Conservation (phyloP, 192 early-diverging fungal genomes). For the Chytriomyces sp. region DNA sequence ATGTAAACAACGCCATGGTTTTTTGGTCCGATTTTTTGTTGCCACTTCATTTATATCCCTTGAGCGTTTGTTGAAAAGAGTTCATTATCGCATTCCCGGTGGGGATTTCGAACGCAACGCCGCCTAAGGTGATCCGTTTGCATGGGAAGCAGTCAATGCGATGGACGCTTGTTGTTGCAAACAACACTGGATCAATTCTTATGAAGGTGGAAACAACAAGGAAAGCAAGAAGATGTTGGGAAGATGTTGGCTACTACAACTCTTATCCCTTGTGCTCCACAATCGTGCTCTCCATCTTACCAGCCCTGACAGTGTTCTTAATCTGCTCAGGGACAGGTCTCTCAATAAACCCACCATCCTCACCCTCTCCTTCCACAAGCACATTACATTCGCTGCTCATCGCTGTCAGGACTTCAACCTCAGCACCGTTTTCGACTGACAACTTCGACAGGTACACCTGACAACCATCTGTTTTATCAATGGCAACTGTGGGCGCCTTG, state of each 20-base stretch:
- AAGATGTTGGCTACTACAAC: no score
- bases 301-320: conserved; percentile 78
- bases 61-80: no score
- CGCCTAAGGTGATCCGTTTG: no score
- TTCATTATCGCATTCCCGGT: no score
- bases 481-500: conserved; percentile 76
- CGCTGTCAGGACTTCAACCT: conserved; percentile 83
- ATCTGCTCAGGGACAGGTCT: conserved; percentile 91
- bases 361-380: conserved; percentile 65
- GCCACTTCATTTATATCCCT: no score
- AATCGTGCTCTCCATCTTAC: conserved; percentile 70
- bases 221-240: no score
- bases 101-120: no score
- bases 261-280: conserved; percentile 81
- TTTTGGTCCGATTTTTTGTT: background rate
- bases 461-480: conserved; percentile 93
- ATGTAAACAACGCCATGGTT: conserved; percentile 14
- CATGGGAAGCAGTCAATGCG: no score
- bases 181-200: no score
- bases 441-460: conserved; percentile 86
- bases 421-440: conserved; percentile 50
- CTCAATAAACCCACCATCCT: conserved; percentile 75
- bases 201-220: no score
- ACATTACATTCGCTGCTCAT: conserved; percentile 94
- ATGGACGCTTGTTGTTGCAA: no score